Evolutionary conservation across 768 basidiomycete species (phyloP).

Genomic region (Podaxis pistillaris): DNA sequence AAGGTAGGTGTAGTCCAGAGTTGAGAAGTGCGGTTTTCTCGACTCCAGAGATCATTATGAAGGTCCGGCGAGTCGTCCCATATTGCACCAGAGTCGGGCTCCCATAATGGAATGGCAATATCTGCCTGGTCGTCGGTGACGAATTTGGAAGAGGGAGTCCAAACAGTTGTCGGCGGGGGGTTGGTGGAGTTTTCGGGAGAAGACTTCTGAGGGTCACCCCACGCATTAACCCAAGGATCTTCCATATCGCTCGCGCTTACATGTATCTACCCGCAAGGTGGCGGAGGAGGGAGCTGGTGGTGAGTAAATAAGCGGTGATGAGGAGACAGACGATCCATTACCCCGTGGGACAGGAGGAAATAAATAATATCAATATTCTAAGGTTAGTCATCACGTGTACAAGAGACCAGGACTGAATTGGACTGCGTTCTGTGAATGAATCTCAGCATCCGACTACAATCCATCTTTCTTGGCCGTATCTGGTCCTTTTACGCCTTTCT

Average conservation of each 20-base stretch:
- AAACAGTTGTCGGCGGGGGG: conserved; percentile 14
- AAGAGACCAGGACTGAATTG: conserved; percentile 3
- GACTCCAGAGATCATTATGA: conserved; percentile 8
- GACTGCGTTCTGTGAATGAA: neutral
- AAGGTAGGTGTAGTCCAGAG: conserved; percentile 5
- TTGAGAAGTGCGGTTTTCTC: conserved; percentile 8
- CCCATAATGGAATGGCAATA: conserved; percentile 13
- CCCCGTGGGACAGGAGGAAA: conserved; percentile 10
- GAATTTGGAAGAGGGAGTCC: conserved; percentile 21
- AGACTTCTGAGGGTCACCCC: conserved; percentile 49
- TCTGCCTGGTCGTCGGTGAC: conserved; percentile 12
- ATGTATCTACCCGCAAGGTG: neutral
- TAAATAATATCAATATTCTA: conserved; percentile 14
- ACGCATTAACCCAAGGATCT: conserved; percentile 75
- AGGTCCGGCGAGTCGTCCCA: conserved; percentile 10
- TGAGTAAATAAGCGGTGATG: neutral
- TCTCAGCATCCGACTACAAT: neutral
- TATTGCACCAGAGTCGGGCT: conserved; percentile 12
- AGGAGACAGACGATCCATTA: neutral
- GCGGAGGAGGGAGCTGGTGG: neutral
- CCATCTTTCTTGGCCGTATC: conserved; percentile 2
- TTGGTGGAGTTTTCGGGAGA: conserved; percentile 9
- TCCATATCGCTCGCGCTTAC: conserved; percentile 46
- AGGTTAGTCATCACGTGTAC: conserved; percentile 15
- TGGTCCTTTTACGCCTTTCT: conserved; percentile 4